Percentiles rank a stretch among this genome's conserved stretches.
Evolutionary conservation across 148 eudicot species (phyloP).

Genomic region (Rhododendron ferrugineum): DNA sequence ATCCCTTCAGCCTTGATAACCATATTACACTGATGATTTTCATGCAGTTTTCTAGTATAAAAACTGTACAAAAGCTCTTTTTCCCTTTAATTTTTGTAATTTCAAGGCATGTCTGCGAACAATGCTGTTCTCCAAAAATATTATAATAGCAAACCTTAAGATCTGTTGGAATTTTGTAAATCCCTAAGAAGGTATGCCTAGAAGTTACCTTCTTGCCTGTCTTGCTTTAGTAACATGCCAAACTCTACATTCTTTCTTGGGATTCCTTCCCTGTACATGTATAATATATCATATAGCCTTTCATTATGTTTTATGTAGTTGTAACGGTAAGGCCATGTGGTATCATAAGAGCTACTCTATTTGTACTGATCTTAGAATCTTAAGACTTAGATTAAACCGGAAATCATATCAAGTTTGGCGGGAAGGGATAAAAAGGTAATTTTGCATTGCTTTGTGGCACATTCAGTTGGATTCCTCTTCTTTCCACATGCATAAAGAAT

Average conservation of each 20-base stretch:
- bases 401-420: not conserved
- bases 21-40: conserved; percentile 23
- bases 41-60: conserved; percentile 20
- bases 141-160: conserved; percentile 12
- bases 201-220: conserved; percentile 20
- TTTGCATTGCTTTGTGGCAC: not conserved
- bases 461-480: not conserved
- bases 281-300: not conserved
- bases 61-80: conserved; percentile 12
- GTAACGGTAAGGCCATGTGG: not conserved
- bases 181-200: conserved; percentile 36
- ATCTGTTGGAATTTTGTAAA: conserved; percentile 33
- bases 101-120: conserved; percentile 19
- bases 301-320: conserved; percentile 4
- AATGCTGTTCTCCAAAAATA: conserved; percentile 9
- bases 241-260: conserved; percentile 39
- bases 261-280: conserved; percentile 33
- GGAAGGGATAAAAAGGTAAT: conserved; percentile 6
- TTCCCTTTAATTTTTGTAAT: conserved; percentile 7
- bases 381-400: not conserved
- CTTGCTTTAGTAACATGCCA: conserved; percentile 44
- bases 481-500: not conserved
- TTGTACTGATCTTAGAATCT: conserved; percentile 4
- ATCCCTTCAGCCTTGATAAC: conserved; percentile 12
- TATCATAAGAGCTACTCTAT: not conserved